Percentiles rank a stretch among this genome's conserved stretches.
phyloP scores from a whole-genome alignment of 768 basidiomycete genomes.

The Vararia minispora region DNA sequence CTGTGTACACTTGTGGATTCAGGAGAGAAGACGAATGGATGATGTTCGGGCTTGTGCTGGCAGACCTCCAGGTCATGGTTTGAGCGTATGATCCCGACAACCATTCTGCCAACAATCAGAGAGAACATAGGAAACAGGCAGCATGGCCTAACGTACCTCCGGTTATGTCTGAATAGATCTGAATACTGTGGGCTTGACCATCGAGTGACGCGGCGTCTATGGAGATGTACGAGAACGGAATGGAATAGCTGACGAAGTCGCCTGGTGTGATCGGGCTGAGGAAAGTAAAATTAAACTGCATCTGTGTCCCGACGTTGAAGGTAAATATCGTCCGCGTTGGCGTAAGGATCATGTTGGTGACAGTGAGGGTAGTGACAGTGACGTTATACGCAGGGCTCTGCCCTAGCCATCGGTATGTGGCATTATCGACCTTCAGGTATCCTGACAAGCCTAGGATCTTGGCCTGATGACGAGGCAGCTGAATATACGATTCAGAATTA shows the following conservation, averaged over 20 bases:
- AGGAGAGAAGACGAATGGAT: constrained; percentile 4
- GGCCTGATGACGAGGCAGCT: too few relatives aligned
- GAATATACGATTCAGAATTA: too few relatives aligned
- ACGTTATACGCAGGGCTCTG: too few relatives aligned
- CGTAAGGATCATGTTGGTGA: background rate
- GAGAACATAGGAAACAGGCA: background rate
- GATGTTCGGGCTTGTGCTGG: constrained; percentile 1
- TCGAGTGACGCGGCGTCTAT: constrained; percentile 22
- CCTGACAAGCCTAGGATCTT: too few relatives aligned
- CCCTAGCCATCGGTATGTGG: too few relatives aligned
- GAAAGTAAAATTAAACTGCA: constrained; percentile 4
- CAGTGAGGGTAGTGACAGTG: too few relatives aligned
- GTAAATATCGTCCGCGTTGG: constrained; percentile 6
- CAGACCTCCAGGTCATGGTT: background rate
- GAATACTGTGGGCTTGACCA: constrained; percentile 21
- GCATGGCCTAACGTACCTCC: constrained; percentile 17
- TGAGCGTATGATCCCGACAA: constrained; percentile 6
- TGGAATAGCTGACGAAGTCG: constrained; percentile 27
- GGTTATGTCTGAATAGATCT: constrained; percentile 30
- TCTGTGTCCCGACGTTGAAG: constrained; percentile 1
- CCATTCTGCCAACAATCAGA: constrained; percentile 13
- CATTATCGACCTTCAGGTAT: too few relatives aligned
- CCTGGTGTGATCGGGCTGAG: constrained; percentile 17
- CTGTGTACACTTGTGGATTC: constrained; percentile 3
- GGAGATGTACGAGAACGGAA: constrained; percentile 29